Conservation (phyloP, 768 basidiomycete genomes). For the Amanita fuliginea region DNA sequence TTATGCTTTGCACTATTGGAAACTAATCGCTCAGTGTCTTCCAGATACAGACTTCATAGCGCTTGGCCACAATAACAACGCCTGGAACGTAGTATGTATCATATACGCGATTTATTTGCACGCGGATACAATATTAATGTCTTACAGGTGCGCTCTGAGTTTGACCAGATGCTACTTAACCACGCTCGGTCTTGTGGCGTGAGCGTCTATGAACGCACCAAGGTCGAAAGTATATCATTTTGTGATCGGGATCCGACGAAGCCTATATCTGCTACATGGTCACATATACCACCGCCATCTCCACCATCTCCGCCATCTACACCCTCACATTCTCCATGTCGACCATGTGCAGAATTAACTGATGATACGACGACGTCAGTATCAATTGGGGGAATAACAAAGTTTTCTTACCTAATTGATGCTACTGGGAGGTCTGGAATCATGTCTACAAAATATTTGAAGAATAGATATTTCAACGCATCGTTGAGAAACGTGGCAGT, state of each 20-base stretch:
- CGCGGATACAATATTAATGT: not conserved
- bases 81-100: constrained; percentile 50
- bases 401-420: constrained; percentile 61
- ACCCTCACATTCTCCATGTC: constrained; percentile 15
- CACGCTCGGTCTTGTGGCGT: constrained; percentile 44
- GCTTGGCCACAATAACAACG: constrained; percentile 39
- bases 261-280: constrained; percentile 47
- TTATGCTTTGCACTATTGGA: constrained; percentile 7
- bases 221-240: constrained; percentile 37
- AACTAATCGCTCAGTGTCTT: not conserved
- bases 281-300: constrained; percentile 29
- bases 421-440: constrained; percentile 67
- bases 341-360: constrained; percentile 6
- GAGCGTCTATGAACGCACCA: constrained; percentile 42
- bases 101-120: not conserved
- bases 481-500: constrained; percentile 64
- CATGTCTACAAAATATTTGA: constrained; percentile 57
- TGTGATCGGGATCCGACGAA: constrained; percentile 23
- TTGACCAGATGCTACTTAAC: constrained; percentile 46
- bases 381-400: constrained; percentile 34
- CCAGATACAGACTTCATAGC: constrained; percentile 53
- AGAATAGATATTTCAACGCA: constrained; percentile 57
- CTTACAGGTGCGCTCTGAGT: constrained; percentile 44
- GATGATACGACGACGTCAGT: constrained; percentile 6
- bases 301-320: constrained; percentile 28